Evolutionary conservation across 2,329 filamentous ascomycete genomes (phyloP), one percentile per base, ranked within the genome.

Genomic region (Phaeoacremonium minimum): DNA sequence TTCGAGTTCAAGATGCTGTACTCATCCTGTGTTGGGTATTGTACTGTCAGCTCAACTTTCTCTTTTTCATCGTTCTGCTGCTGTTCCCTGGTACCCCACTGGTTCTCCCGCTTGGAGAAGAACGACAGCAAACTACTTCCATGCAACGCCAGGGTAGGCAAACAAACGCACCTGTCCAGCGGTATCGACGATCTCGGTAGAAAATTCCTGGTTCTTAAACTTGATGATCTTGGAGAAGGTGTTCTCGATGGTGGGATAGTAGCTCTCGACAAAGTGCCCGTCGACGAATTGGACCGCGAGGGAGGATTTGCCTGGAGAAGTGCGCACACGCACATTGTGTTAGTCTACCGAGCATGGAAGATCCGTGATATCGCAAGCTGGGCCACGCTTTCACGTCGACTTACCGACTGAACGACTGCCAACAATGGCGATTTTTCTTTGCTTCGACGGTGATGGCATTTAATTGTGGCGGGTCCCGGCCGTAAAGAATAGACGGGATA

Each of bases 221-320:
- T 87, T 85, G 61, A 98, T 95, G 49, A 89, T 83, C 63, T 95
- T 95, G 71, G 85, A 94, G 61, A 98, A 98, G 3, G 91, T 97
- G 63, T 97, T 98, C 64, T 98, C 93, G 55, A 98, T 97, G 28
- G 93, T 98, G 22, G 93, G 93, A 63, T 98, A 98, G 67, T 98
- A 98, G 63, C 87, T 94, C 64, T 98, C 93, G 56, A 98, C 91
- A 58, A 98, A 98, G 67, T 95, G 90, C 45, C 89, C 89, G 60
- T 98, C 93, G 57, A 96, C 91, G 57, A 93, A 97, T 58, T 91
- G 91, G 32, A 97, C 93, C 11, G 93, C 95, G 47, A 98, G 80
- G 37, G 91, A 97, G 15, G 89, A 96, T 74, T 98, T 98, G 64
- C 93, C 93, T 97, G 53, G 37, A 37, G 13, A 30, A 7, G 17